Base-by-base conservation (phyloP, 108 stramenopile species). In the Craspedostauros australis region DNA sequence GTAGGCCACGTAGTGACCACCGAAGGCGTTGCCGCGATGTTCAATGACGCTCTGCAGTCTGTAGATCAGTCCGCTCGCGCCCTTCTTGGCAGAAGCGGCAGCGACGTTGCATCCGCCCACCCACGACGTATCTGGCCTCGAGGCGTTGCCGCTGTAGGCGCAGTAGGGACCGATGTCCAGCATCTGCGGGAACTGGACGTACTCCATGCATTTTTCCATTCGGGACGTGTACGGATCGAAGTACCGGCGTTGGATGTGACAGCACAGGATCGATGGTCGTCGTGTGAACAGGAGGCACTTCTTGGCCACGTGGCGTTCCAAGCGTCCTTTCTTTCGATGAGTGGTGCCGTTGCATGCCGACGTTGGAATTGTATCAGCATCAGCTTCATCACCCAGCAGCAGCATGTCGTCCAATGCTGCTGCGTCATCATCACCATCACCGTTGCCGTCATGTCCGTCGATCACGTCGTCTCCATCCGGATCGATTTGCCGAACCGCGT, bases 161-260 rank as follows among this genome's bases (percentile, higher is more conserved):
- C 84, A 86, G 40, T 71, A 84, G 4, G 57, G 58, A 8, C 64
- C 50, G 0, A 86, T 20, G 54, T 91, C 82, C 45, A 91, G 53
- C 14, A 66, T 24, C 36, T 83, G 73, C 0, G 67, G 60, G 52
- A 91, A 91, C 15, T 70, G 46, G 22, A 91, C 80, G 28, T 68
- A 70, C 44, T 76, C 75, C 7, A 62, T 44, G 26, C 73, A 71
- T 54, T 91, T 91, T 37, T 76, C 59, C 70, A 82, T 82, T 40
- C 50, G 49, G 48, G 64, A 47, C 15, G 47, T 63, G 19, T 40
- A 46, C 21, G 73, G 63, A 66, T 91, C 83, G 53, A 72, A 86
- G 41, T 84, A 86, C 5, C 79, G 74, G n/a, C 89, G 80, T 62
- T 91, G 89, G 15, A 86, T 57, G 41, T 91, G 89, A 34, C 85